Evolutionary conservation across 164 flowering plant genomes (phyloP).

Genomic region (Macadamia tetraphylla): DNA sequence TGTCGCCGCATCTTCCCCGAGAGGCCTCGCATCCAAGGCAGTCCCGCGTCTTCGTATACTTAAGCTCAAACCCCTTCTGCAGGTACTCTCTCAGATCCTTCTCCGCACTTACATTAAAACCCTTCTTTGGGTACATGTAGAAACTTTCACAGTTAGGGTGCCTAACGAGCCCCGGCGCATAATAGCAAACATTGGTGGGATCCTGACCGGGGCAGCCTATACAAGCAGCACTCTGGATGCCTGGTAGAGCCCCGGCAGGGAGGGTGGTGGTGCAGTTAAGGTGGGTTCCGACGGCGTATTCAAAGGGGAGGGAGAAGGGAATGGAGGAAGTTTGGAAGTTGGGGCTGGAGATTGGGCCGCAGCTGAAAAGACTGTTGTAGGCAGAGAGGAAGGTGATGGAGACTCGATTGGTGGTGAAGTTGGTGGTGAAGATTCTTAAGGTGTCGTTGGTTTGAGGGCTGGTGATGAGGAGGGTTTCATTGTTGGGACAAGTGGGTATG

Average conservation of each 20-base stretch:
- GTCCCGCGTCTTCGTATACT: constrained; percentile 1
- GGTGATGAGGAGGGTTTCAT: constrained; percentile 6
- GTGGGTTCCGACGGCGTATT: constrained; percentile 1
- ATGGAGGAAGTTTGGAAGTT: background rate
- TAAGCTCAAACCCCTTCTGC: background rate
- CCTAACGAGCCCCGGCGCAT: constrained; percentile 4
- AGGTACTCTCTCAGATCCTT: constrained; percentile 1
- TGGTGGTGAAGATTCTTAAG: background rate
- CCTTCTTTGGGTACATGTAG: background rate
- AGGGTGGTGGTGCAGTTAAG: constrained; percentile 1
- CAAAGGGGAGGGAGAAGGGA: background rate
- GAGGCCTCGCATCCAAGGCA: constrained; percentile 8
- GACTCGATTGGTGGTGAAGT: background rate
- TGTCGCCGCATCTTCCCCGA: constrained; percentile 8
- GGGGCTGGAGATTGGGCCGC: background rate
- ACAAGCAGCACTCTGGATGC: constrained; percentile 1
- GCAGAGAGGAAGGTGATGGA: background rate
- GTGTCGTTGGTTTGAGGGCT: background rate
- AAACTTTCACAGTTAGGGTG: background rate
- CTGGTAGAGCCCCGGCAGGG: background rate
- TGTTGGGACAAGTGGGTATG: constrained; percentile 2
- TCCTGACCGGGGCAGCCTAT: background rate
- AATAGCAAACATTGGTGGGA: constrained; percentile 1
- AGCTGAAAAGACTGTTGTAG: constrained; percentile 2
- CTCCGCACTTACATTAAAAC: background rate